Evolutionary conservation across 177 flowering plant species (phyloP).

Genomic region (Telopea speciosissima): DNA sequence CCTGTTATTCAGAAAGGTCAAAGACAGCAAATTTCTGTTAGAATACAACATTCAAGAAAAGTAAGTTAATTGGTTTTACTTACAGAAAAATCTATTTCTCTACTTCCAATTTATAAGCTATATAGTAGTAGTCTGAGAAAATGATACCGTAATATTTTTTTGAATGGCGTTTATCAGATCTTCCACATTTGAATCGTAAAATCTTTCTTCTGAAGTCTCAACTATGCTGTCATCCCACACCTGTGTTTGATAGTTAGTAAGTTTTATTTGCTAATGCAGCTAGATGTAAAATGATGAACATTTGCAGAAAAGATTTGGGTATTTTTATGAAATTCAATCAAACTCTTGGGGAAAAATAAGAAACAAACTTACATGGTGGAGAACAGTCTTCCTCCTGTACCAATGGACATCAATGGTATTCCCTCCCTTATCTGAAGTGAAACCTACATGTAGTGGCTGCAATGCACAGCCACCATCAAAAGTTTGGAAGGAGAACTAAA

Average conservation of each 20-base stretch:
- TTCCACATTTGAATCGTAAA: slow-evolving; percentile 43
- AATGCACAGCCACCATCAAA: slow-evolving; percentile 3
- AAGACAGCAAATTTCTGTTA: too few species aligned
- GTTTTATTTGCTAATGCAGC: background rate
- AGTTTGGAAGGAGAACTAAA: background rate
- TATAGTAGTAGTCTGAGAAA: background rate
- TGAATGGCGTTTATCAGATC: slow-evolving; percentile 46
- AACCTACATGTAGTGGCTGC: slow-evolving; percentile 87
- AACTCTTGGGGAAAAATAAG: background rate
- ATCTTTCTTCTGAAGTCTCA: slow-evolving; percentile 61
- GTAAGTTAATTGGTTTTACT: background rate
- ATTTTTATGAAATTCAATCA: background rate
- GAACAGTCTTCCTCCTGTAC: slow-evolving; percentile 65
- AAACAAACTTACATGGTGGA: slow-evolving; percentile 63
- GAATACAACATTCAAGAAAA: background rate
- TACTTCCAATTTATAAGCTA: too few species aligned
- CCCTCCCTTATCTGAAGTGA: slow-evolving; percentile 64
- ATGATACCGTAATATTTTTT: slow-evolving; percentile 58
- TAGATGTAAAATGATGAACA: too few species aligned
- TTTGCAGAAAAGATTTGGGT: background rate
- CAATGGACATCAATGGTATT: slow-evolving; percentile 78
- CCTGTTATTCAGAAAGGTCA: slow-evolving; percentile 31
- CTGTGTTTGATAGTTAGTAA: slow-evolving; percentile 29
- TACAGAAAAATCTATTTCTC: background rate
- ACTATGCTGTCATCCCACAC: slow-evolving; percentile 78